A percentile compares a stretch with the other conserved stretches of the same genome.
phyloP scores from a whole-genome alignment of 805 yeast genomes.

The Yarrowia sp. region DNA sequence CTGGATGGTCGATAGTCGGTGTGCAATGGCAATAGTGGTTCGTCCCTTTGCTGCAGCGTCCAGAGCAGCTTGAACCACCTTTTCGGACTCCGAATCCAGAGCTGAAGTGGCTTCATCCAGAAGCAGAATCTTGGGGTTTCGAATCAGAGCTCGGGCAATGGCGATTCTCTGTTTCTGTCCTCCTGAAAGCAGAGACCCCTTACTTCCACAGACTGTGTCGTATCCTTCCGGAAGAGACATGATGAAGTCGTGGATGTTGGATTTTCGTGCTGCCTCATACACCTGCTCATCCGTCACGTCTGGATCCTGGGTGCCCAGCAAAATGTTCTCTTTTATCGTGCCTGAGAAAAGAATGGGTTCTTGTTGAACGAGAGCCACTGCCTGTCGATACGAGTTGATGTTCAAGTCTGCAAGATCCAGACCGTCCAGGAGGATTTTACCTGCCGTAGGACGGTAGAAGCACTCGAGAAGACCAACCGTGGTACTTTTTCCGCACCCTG shows the following conservation, averaged over 20 bases:
- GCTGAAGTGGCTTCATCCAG: slow-evolving; percentile 77
- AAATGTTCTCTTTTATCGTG: slow-evolving; percentile 61
- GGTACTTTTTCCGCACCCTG: slow-evolving; percentile 69
- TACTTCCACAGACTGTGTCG: slow-evolving; percentile 62
- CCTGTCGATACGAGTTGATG: slow-evolving; percentile 57
- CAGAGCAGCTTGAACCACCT: slow-evolving; percentile 75
- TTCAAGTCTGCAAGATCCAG: slow-evolving; percentile 57
- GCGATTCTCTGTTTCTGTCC: slow-evolving; percentile 82
- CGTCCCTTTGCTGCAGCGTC: slow-evolving; percentile 70
- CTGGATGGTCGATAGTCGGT: slow-evolving; percentile 73
- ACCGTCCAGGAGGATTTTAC: slow-evolving; percentile 62
- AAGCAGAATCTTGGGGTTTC: slow-evolving; percentile 67
- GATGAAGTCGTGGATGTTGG: slow-evolving; percentile 65
- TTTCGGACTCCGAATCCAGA: slow-evolving; percentile 72
- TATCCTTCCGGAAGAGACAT: slow-evolving; percentile 64
- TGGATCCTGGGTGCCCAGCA: slow-evolving; percentile 56
- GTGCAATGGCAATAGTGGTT: slow-evolving; percentile 86
- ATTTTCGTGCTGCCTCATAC: slow-evolving; percentile 57
- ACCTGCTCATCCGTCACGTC: slow-evolving; percentile 54
- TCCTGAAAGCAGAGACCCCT: slow-evolving; percentile 69
- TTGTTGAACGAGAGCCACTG: slow-evolving; percentile 67
- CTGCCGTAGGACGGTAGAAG: slow-evolving; percentile 59
- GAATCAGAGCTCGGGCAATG: slow-evolving; percentile 74
- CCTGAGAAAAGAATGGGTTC: slow-evolving; percentile 67
- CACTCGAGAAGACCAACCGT: slow-evolving; percentile 60